Conservation (phyloP, 148 eudicot species). For the Tetragonia tetragonoides region DNA sequence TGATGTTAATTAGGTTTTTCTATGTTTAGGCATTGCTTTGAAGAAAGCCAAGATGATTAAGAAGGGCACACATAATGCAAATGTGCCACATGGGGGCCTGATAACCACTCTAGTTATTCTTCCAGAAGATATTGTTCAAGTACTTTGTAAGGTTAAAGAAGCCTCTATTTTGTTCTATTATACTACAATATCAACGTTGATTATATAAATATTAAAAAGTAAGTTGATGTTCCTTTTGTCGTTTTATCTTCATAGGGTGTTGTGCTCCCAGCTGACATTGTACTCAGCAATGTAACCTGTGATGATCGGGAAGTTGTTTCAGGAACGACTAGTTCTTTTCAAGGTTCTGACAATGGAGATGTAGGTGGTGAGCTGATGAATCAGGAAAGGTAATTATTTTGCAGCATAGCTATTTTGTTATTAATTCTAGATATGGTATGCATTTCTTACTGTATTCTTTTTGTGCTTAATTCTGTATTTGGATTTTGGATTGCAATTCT, state of each 20-base stretch:
- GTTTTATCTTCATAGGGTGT: constrained; percentile 45
- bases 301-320: constrained; percentile 38
- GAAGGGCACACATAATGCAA: constrained; percentile 57
- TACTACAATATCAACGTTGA: neutral
- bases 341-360: constrained; percentile 33
- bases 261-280: constrained; percentile 44
- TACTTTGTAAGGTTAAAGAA: constrained; percentile 68
- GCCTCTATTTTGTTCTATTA: neutral
- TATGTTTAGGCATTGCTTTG: constrained; percentile 61
- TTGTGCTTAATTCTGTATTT: too few relatives aligned
- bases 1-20: constrained; percentile 16
- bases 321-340: constrained; percentile 20
- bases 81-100: constrained; percentile 48
- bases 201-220: neutral
- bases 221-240: constrained; percentile 4
- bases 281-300: constrained; percentile 28
- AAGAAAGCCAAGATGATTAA: constrained; percentile 75
- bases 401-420: neutral
- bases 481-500: too few relatives aligned
- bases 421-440: neutral
- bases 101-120: constrained; percentile 69
- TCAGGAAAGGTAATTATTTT: constrained; percentile 39
- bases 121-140: constrained; percentile 87
- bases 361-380: constrained; percentile 24
- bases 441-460: neutral